Conservation (phyloP, 495 filamentous ascomycete species). For the Penicillium crystallinum region DNA sequence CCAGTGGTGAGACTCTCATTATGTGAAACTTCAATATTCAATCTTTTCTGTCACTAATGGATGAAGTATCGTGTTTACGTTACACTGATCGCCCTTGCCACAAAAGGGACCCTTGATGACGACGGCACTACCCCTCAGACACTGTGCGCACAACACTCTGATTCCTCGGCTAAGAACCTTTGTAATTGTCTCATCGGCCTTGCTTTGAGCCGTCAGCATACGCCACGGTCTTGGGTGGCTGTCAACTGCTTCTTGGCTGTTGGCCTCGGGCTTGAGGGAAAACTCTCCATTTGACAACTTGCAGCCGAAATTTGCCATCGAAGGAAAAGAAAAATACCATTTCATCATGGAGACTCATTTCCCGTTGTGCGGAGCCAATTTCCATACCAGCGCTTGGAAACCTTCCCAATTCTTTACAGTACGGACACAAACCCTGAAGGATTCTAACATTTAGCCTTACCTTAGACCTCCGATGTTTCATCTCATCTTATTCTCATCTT, state of each 20-base stretch:
- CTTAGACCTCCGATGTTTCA: no score
- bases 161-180: not conserved
- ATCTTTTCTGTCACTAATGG: not conserved
- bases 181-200: not conserved
- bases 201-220: not conserved
- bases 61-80: not conserved
- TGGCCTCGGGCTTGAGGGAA: not conserved
- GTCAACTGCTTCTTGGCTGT: not conserved
- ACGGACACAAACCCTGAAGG: not conserved
- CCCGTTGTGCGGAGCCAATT: not conserved
- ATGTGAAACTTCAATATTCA: not conserved
- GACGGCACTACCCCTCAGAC: not conserved
- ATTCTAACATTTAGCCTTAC: not conserved
- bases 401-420: no score
- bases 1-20: not conserved
- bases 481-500: not conserved
- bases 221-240: conserved; percentile 2
- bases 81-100: not conserved
- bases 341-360: not conserved
- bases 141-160: not conserved
- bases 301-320: not conserved
- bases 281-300: not conserved
- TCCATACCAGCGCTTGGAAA: not conserved
- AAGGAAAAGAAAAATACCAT: not conserved
- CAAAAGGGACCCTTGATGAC: conserved; percentile 2